Conservation (phyloP, 768 basidiomycete species). For the Chiua virens region DNA sequence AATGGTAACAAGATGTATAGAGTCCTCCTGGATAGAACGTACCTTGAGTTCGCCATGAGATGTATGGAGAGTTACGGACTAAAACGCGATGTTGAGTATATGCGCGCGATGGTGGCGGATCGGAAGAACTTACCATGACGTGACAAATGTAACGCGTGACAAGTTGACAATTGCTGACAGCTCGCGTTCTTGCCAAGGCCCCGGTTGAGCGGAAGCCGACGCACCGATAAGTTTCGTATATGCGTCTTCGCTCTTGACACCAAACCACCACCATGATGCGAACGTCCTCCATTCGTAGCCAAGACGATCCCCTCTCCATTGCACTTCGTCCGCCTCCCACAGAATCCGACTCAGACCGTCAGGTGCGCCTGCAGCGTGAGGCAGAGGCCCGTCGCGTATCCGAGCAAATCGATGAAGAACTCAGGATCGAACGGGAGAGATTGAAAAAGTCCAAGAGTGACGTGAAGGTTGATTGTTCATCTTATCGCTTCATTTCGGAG, state of each 20-base stretch:
- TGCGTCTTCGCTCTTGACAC: conserved; percentile 18
- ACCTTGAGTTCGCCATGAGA: conserved; percentile 96
- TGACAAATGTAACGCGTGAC: conserved; percentile 31
- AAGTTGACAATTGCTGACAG: background rate
- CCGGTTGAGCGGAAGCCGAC: too few relatives aligned
- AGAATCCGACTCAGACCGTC: conserved; percentile 68
- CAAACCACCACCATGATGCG: conserved; percentile 51
- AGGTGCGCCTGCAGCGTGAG: conserved; percentile 59
- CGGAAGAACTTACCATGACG: conserved; percentile 27
- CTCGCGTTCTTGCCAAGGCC: background rate
- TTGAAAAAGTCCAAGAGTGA: conserved; percentile 66
- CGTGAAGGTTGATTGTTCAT: conserved; percentile 51
- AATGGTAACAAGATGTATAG: background rate
- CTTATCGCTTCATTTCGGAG: background rate
- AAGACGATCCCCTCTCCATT: conserved; percentile 73
- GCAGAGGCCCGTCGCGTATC: conserved; percentile 74
- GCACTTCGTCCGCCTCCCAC: conserved; percentile 62
- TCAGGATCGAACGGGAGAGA: conserved; percentile 67
- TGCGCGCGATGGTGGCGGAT: conserved; percentile 27
- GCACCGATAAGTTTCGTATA: background rate
- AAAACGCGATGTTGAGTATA: conserved; percentile 7
- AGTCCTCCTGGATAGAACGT: conserved; percentile 6
- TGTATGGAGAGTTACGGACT: conserved; percentile 96
- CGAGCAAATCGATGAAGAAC: conserved; percentile 80
- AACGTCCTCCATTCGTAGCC: conserved; percentile 70